A percentile compares a stretch with the other conserved stretches of the same genome.
Conservation (phyloP, 192 early-diverging fungal genomes). For the Linnemannia exigua region DNA sequence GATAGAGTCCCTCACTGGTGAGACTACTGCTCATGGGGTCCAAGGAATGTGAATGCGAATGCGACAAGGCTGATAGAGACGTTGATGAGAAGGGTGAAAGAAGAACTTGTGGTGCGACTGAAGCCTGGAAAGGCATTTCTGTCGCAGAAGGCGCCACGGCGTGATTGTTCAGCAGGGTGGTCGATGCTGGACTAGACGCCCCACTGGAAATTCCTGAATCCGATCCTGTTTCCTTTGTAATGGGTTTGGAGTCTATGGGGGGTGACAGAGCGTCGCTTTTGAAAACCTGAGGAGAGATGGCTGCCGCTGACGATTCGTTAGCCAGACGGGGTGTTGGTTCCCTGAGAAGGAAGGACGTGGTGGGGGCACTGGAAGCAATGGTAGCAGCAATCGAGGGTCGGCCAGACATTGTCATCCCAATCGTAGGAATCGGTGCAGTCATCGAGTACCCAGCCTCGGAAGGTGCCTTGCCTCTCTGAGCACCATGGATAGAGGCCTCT, state of each 20-base stretch:
- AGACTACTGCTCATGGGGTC: slow-evolving; percentile 26
- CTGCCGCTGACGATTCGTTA: background rate
- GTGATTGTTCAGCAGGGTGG: background rate
- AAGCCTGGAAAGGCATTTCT: background rate
- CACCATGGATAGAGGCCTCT: background rate
- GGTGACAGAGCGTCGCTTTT: background rate
- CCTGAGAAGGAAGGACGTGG: background rate
- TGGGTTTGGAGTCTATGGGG: background rate
- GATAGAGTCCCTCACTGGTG: slow-evolving; percentile 12
- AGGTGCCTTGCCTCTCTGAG: background rate
- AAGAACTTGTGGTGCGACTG: background rate
- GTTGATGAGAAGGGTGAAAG: background rate
- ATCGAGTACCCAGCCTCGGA: background rate
- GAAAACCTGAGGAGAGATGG: background rate
- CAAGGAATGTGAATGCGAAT: background rate
- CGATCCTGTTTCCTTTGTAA: background rate
- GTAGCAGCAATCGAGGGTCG: background rate
- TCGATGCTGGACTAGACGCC: slow-evolving; percentile 14
- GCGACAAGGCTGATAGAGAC: background rate
- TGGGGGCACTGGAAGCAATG: background rate
- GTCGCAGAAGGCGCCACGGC: background rate
- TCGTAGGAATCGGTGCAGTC: background rate
- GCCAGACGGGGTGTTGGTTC: background rate
- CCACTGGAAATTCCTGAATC: slow-evolving; percentile 24
- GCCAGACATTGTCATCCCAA: background rate